Evolutionary conservation across 176 grass and related monocot genomes (phyloP).

Genomic region (Triticum monococcum): DNA sequence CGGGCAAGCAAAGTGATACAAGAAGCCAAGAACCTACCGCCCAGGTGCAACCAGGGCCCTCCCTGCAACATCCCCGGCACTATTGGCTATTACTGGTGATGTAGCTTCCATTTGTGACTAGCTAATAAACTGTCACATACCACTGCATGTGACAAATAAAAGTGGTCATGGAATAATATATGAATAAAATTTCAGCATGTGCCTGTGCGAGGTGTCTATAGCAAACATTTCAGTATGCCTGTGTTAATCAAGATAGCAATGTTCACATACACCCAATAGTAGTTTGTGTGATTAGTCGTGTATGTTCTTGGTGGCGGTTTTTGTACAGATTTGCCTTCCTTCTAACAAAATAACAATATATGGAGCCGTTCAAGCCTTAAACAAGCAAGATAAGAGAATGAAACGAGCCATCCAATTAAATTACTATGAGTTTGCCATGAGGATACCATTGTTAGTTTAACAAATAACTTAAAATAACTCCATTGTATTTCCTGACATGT

Average conservation of each 20-base stretch:
- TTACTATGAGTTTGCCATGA: no score
- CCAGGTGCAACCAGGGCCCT: not conserved
- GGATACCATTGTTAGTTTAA: no score
- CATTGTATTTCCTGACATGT: no score
- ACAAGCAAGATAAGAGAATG: no score
- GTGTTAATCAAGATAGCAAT: not conserved
- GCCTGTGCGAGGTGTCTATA: not conserved
- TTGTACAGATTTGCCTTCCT: not conserved
- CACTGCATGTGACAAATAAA: not conserved
- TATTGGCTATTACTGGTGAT: not conserved
- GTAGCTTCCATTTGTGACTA: not conserved
- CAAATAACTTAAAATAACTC: no score
- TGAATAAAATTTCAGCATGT: not conserved
- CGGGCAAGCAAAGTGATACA: not conserved
- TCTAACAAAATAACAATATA: no score
- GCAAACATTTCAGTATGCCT: not conserved
- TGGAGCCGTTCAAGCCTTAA: no score
- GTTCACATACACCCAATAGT: not conserved
- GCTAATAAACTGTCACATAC: not conserved
- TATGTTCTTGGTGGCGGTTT: not conserved
- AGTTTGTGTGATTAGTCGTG: not conserved
- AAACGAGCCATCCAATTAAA: no score
- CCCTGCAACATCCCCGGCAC: not conserved
- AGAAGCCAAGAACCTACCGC: not conserved
- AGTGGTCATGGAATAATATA: not conserved